Evolutionary conservation across 2,329 filamentous ascomycete species (phyloP), one percentile per base, ranked within the genome.

Genomic region (Basipetospora sp.): DNA sequence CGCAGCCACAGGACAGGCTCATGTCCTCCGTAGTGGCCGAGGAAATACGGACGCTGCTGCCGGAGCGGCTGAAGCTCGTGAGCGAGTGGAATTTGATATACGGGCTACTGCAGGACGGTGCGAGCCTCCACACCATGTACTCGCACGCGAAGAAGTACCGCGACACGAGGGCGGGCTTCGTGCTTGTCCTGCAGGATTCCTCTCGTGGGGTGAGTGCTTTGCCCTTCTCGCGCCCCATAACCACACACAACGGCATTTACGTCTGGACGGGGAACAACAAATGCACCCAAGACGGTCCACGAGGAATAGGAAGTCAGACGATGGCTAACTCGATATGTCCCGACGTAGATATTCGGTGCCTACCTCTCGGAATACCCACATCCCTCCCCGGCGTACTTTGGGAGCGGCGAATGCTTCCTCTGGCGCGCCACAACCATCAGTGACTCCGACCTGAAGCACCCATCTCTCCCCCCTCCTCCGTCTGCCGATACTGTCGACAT

Each of bases 281-380:
- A n/a, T n/a, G n/a, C n/a, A n/a, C n/a, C n/a, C n/a, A n/a, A n/a
- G n/a, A n/a, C n/a, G n/a, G n/a, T n/a, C n/a, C n/a, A n/a, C n/a
- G n/a, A n/a, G n/a, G n/a, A n/a, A n/a, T n/a, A n/a, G n/a, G n/a
- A n/a, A n/a, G n/a, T n/a, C n/a, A n/a, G n/a, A n/a, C n/a, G n/a
- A n/a, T n/a, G n/a, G n/a, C 22, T 25, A 25, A 25, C 22, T 25
- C 11, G 22, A 11, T 25, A 35, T 27, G 11, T 5, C 15, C 4
- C n/a, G 11, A 18, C 30, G 18, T 44, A 79, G 71, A 71, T 85
- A 30, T 98, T 98, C 54, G 90, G 90, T 52, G 87, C 87, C 38
- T 96, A 96, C 56, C 74, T 96, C 38, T 92, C 85, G 37, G 88
- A 98, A 54, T 69, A 81, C 36, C 87, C 88, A 9, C 82, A 80